Base-by-base conservation (phyloP, 225 moss, liverwort and hornwort species). In the Rhytidiadelphus loreus region DNA sequence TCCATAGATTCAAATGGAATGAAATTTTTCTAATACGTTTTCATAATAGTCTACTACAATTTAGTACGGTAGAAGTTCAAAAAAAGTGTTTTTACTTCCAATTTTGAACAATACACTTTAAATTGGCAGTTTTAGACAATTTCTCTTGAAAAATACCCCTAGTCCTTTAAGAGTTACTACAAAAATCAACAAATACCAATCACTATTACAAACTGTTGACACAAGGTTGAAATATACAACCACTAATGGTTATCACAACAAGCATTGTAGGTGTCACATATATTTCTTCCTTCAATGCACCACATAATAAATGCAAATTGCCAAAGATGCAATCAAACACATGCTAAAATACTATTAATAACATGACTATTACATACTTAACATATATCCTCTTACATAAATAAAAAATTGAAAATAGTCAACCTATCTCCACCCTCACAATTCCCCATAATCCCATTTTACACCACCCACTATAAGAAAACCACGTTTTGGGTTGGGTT, bases 1-100 rank as follows among this genome's bases (percentile, higher is more conserved):
- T 68, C 12, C 22, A 68, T 0, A 12, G 2, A 2, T 7, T n/a
- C 0, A 68, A n/a, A 11, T 68, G 12, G 7, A 2, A 0, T 37
- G 6, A 66, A 37, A 37, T 12, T 66, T 32, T 66, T 21, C 12
- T 12, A 68, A 22, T 0, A 37, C 1, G 0, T 65, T 65, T 9
- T 65, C 3, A 6, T 20, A 21, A 11, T 37, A 20, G 21, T 65
- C 11, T 37, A 10, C 6, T 37, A 66, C 12, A 66, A 3, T 37
- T 20, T 37, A 37, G 0, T 12, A 66, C 12, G 2, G 6, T 66
- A 11, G 18, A 66, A 11, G 7, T 37, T 37, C 0, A 35, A 33
- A 33, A 20, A 37, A 11, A 37, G 6, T 13, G 29, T 61, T 61
- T 61, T 35, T 37, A 65, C 11, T 65, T 65, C 11, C 65, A 65